Percentiles rank a stretch among this genome's conserved stretches.
Conservation (phyloP, 352 stramenopile species). For the Hyaloperonospora brassicae region DNA sequence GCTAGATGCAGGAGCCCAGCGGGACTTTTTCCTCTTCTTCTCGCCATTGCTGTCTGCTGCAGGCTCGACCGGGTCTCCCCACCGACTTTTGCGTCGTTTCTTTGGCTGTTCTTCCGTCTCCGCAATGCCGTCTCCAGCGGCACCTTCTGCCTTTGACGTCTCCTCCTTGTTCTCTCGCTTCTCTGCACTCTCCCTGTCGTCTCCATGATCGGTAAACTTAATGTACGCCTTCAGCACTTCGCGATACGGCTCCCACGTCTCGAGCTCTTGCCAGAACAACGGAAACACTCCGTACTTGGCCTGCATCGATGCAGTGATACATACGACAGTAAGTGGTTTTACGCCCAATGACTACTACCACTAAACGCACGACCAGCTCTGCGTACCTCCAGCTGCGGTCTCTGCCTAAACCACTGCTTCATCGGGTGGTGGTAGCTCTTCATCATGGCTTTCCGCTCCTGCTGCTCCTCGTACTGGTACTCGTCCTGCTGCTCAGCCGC, state of each 20-base stretch:
- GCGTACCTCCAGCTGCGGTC: conserved; percentile 37
- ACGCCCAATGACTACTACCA: neutral
- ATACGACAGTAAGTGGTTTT: neutral
- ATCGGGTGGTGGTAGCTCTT: conserved; percentile 81
- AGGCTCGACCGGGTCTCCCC: conserved; percentile 59
- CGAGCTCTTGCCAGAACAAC: conserved; percentile 92
- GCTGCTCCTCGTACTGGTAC: conserved; percentile 79
- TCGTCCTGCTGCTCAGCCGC: conserved; percentile 31
- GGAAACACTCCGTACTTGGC: conserved; percentile 88
- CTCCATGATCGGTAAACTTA: conserved; percentile 51
- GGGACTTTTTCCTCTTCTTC: conserved; percentile 70
- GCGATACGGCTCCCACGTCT: conserved; percentile 89
- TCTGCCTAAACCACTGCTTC: conserved; percentile 83
- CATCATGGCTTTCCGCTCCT: conserved; percentile 86
- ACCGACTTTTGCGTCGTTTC: conserved; percentile 79
- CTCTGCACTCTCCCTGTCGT: conserved; percentile 14
- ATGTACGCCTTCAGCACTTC: conserved; percentile 89
- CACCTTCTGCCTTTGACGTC: conserved; percentile 3
- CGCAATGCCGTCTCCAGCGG: conserved; percentile 11
- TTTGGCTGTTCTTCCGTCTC: conserved; percentile 39
- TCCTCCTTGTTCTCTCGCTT: conserved; percentile 12
- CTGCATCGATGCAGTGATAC: conserved; percentile 14
- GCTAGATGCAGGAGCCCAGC: conserved; percentile 52
- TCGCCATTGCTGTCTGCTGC: conserved; percentile 28
- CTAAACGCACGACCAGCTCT: neutral